phyloP scores from a whole-genome alignment of 2,329 filamentous ascomycete genomes.

The Pseudocercospora pini-densiflorae region DNA sequence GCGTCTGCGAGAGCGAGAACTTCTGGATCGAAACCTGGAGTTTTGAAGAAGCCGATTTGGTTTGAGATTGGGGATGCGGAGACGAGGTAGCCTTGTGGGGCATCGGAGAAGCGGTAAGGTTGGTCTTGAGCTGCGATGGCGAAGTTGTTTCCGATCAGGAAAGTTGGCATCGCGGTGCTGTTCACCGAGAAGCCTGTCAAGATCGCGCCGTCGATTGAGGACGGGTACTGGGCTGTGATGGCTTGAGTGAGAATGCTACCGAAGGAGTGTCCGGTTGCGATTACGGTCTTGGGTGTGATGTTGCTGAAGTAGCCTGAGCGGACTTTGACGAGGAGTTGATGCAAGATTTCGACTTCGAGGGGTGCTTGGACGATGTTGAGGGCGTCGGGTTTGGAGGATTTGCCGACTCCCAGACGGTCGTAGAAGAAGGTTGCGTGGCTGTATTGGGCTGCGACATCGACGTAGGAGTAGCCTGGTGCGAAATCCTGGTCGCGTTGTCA shows the following conservation, averaged over 20 bases:
- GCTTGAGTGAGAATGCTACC: conserved; percentile 43
- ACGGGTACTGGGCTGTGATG: conserved; percentile 40
- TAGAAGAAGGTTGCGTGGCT: conserved; percentile 49
- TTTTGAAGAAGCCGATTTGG: conserved; percentile 40
- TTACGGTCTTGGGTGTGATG: conserved; percentile 40
- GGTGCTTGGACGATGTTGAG: conserved; percentile 45
- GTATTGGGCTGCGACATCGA: conserved; percentile 45
- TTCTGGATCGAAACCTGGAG: conserved; percentile 36
- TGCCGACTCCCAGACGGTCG: conserved; percentile 48
- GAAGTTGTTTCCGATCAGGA: conserved; percentile 35
- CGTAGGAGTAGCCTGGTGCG: conserved; percentile 45
- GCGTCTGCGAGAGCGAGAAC: conserved; percentile 35
- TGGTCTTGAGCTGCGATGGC: conserved; percentile 36
- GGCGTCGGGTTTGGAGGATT: conserved; percentile 45
- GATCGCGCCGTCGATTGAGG: conserved; percentile 39
- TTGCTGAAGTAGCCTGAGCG: conserved; percentile 36
- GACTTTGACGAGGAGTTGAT: conserved; percentile 41
- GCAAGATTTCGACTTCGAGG: conserved; percentile 44
- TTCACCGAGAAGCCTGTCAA: conserved; percentile 44
- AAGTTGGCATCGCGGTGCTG: conserved; percentile 28
- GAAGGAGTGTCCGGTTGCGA: conserved; percentile 48
- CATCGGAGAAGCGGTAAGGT: conserved; percentile 37
- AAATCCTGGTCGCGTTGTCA: conserved; percentile 36
- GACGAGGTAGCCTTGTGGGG: conserved; percentile 38
- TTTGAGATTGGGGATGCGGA: conserved; percentile 28